Conservation (phyloP, 2,329 filamentous ascomycete species). For the Talaromyces sp. region DNA sequence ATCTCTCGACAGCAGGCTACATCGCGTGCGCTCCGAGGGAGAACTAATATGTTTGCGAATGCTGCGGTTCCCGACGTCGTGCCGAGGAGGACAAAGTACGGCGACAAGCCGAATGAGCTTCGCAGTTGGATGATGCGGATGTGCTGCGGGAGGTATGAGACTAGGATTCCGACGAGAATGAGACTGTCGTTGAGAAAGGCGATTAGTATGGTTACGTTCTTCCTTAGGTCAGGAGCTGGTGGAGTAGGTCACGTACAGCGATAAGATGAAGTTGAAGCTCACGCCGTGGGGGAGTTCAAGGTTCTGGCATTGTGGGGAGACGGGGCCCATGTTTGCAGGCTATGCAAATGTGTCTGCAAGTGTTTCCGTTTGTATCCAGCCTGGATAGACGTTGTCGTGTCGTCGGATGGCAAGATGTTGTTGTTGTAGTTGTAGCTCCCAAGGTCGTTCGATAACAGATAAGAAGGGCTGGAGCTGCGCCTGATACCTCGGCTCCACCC, state of each 20-base stretch:
- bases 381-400: not conserved
- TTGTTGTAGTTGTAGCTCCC: no score
- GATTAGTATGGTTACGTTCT: conserved; percentile 8
- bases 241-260: conserved; percentile 44
- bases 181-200: conserved; percentile 45
- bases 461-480: conserved; percentile 3
- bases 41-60: conserved; percentile 86
- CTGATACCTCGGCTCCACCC: conserved; percentile 4
- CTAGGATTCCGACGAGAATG: conserved; percentile 79
- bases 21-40: conserved; percentile 77
- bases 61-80: conserved; percentile 83
- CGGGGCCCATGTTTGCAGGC: conserved; percentile 24
- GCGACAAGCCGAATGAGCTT: conserved; percentile 90
- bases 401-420: not conserved
- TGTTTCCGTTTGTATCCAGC: not conserved
- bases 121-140: conserved; percentile 80
- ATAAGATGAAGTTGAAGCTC: conserved; percentile 53
- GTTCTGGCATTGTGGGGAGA: conserved; percentile 45
- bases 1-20: conserved; percentile 82
- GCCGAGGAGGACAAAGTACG: conserved; percentile 92
- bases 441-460: conserved; percentile 3
- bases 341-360: not conserved
- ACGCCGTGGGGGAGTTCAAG: conserved; percentile 50
- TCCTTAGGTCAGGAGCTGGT: not conserved
- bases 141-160: conserved; percentile 94